Evolutionary conservation across 768 basidiomycete species (phyloP), one percentile per base, ranked within the genome.

Genomic region (Sporobolomyces pararoseus): DNA sequence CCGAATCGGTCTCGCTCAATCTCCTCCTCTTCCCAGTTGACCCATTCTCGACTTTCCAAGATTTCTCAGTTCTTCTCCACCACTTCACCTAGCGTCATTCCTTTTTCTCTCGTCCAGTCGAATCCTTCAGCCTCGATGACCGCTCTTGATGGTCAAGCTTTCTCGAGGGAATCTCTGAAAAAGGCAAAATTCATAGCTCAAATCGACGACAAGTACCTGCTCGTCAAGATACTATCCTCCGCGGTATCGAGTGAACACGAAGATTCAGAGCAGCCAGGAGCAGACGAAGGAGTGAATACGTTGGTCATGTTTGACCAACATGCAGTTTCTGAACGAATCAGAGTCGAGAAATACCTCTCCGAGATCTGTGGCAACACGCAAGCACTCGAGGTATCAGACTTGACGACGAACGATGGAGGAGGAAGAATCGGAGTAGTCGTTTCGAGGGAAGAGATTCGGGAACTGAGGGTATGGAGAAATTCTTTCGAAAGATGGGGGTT

Each of bases 271-370:
- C n/a, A n/a, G n/a, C 39, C 25, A 27, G n/a, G 13, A 7, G 53
- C 63, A 54, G 39, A 29, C 52, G 17, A 85, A 88, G 73, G 78
- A 78, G 47, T 81, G 29, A 85, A 55, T 17, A 0, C 7, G 87
- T 83, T 98, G 35, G 82, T 95, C 37, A 83, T 98, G 60, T 83
- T 99, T 54, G 96, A 99, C 81, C 96, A 99, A 79, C 96, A 99
- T 78, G 96, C 96, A 17, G 95, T 94, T n/a, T 91, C 96, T 77
- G 96, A 99, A 80, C 87, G 96, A 27, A 82, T 97, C 52, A 86
- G 94, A 27, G 90, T 98, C 67, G 96, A 99, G 80, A 80, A 81
- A 32, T 89, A 90, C 78, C 83, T 95, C 74, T 83, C 83, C 71
- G 85, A 86, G 54, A 77, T 92, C n/a, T 92, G 90, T 86, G 19